Conservation (phyloP, 2,329 filamentous ascomycete genomes). For the Emergomyces pasteurianus region DNA sequence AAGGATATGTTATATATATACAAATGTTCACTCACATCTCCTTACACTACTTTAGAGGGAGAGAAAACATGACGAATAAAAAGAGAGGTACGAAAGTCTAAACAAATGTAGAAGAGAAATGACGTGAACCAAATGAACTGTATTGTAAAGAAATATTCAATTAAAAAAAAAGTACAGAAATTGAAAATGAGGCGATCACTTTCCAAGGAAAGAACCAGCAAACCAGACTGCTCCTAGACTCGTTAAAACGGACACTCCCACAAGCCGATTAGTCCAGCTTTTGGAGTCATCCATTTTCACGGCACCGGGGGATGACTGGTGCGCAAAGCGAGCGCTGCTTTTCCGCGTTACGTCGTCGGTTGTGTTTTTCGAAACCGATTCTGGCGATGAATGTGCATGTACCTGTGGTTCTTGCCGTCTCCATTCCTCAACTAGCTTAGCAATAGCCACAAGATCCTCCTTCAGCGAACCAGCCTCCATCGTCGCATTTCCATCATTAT, state of each 20-base stretch:
- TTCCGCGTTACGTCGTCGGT: neutral
- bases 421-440: conserved; percentile 45
- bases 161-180: no score
- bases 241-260: conserved; percentile 16
- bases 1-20: neutral
- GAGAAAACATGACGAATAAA: neutral
- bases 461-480: conserved; percentile 42
- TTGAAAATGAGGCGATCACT: neutral
- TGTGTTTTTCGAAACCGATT: conserved; percentile 7
- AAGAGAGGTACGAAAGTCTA: neutral
- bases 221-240: conserved; percentile 20
- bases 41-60: neutral
- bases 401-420: conserved; percentile 20
- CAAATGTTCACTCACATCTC: neutral
- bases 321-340: neutral
- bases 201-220: conserved; percentile 8
- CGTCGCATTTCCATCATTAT: conserved; percentile 33
- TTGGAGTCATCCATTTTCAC: conserved; percentile 14
- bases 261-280: conserved; percentile 15
- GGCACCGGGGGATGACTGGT: conserved; percentile 5
- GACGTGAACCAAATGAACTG: neutral
- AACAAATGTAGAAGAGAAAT: neutral
- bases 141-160: neutral
- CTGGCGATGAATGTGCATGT: conserved; percentile 8
- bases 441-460: conserved; percentile 67